Percentiles rank a stretch among this genome's conserved stretches.
Conservation (phyloP, 495 filamentous ascomycete species). For the Penicillium taxi region DNA sequence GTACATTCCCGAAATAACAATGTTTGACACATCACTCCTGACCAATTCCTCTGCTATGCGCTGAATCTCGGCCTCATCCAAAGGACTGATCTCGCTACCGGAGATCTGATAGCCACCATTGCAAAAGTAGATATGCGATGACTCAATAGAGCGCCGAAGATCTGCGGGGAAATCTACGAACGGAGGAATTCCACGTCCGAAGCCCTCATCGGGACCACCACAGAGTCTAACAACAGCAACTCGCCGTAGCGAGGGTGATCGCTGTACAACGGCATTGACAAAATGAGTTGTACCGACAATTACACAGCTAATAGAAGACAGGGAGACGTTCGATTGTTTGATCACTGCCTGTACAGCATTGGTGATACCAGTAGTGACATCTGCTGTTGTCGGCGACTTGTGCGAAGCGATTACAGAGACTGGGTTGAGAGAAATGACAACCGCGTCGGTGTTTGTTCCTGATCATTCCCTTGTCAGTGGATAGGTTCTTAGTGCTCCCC, state of each 20-base stretch:
- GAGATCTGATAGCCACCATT: slow-evolving; percentile 20
- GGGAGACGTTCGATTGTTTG: slow-evolving; percentile 26
- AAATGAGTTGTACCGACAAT: slow-evolving; percentile 59
- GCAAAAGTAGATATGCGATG: slow-evolving; percentile 10
- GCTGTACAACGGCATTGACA: slow-evolving; percentile 53
- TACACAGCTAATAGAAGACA: slow-evolving; percentile 41
- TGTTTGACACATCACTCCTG: slow-evolving; percentile 21
- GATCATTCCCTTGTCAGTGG: too few relatives aligned
- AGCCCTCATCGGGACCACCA: slow-evolving; percentile 39
- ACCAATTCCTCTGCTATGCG: slow-evolving; percentile 6
- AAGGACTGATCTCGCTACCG: slow-evolving; percentile 13
- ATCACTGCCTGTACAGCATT: slow-evolving; percentile 42
- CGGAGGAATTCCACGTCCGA: slow-evolving; percentile 41
- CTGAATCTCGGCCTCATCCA: slow-evolving; percentile 12
- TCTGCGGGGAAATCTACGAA: slow-evolving; percentile 37
- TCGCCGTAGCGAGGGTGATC: slow-evolving; percentile 37
- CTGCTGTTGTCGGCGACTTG: slow-evolving; percentile 51
- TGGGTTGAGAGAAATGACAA: slow-evolving; percentile 44
- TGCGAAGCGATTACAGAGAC: slow-evolving; percentile 42
- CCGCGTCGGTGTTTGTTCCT: slow-evolving; percentile 57
- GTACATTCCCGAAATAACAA: slow-evolving; percentile 54
- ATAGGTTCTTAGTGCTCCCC: background rate
- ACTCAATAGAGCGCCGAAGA: slow-evolving; percentile 23
- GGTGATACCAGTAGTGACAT: slow-evolving; percentile 50
- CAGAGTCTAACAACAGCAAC: slow-evolving; percentile 49